Evolutionary conservation across 2,329 filamentous ascomycete species (phyloP).

Genomic region (Lecanoromycetidae sp.): DNA sequence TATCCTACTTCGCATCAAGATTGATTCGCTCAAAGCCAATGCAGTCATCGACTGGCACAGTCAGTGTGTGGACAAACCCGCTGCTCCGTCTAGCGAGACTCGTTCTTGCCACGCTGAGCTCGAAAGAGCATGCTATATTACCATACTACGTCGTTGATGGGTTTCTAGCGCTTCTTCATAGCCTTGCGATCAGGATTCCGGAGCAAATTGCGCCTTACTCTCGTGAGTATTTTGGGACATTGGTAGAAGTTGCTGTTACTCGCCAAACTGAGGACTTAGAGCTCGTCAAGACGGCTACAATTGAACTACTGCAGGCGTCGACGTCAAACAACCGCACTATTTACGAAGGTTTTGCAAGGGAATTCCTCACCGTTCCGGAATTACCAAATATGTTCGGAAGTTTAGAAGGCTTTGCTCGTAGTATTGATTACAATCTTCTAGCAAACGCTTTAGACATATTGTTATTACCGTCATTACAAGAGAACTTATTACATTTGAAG

Average conservation of each 20-base stretch:
- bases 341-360: constrained; percentile 34
- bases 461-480: constrained; percentile 22
- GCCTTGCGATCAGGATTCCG: constrained; percentile 29
- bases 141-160: constrained; percentile 21
- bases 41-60: constrained; percentile 27
- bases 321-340: constrained; percentile 33
- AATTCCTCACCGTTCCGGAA: constrained; percentile 36
- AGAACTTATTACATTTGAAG: constrained; percentile 23
- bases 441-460: constrained; percentile 28
- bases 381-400: constrained; percentile 28
- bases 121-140: background rate
- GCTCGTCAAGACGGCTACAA: constrained; percentile 25
- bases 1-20: constrained; percentile 33
- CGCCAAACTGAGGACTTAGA: constrained; percentile 20
- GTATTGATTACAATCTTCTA: constrained; percentile 40
- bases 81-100: constrained; percentile 29
- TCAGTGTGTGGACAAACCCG: constrained; percentile 31
- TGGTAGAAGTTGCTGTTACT: constrained; percentile 26
- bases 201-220: constrained; percentile 30
- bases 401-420: constrained; percentile 33
- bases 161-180: constrained; percentile 27
- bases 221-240: constrained; percentile 29
- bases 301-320: constrained; percentile 33
- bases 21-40: constrained; percentile 30
- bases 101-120: constrained; percentile 26